Evolutionary conservation across 495 filamentous ascomycete genomes (phyloP), one percentile per base, ranked within the genome.

Genomic region (Hypomontagnella submonticulosa): DNA sequence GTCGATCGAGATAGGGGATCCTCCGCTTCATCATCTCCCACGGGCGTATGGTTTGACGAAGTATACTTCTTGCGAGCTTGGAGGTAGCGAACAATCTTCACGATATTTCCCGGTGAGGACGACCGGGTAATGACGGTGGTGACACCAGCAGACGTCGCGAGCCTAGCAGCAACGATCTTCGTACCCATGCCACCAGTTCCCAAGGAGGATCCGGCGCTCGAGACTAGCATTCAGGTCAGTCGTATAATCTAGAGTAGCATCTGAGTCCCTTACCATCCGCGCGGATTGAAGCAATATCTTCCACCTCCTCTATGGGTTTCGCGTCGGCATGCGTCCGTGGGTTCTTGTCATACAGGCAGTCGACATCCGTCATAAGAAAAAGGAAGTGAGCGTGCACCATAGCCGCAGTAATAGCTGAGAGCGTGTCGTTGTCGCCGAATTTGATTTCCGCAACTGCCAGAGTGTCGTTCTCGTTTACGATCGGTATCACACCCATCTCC

Each of bases 101-200:
- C 79, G 57, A 99, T 92, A 71, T 97, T 97, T n/a, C 92, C 91
- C 0, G 95, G 96, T 49, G 87, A 93, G 5, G 92, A 96, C 61
- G 91, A 93, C 50, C 89, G 88, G 1, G 95, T 96, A 66, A 99
- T 98, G 63, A 99, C 84, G 1, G 94, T 97, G 2, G 92, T 99
- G 33, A 98, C 96, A 36, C 95, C 95, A 34, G 92, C 95, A 51
- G 92, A 95, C 34, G 92, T 97, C 47, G 93, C 95, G 19, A 98
- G 88, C 46, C 92, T 88, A 34, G 95, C 95, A 32, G 95, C 95
- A 13, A 96, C 91, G 66, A 99, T 96, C 76, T 99, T 99, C 47
- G 95, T 99, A 49, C 89, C 88, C 95, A 99, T 99, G 37, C 95
- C 95, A 10, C 95, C 95, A n/a, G 96, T 99, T 32, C 95, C 95